These are phyloP conservation scores for Thuidium tamariscinum DNA, from an alignment of 225 moss, liverwort and hornwort species.

Conservation along the genomic window DNA sequence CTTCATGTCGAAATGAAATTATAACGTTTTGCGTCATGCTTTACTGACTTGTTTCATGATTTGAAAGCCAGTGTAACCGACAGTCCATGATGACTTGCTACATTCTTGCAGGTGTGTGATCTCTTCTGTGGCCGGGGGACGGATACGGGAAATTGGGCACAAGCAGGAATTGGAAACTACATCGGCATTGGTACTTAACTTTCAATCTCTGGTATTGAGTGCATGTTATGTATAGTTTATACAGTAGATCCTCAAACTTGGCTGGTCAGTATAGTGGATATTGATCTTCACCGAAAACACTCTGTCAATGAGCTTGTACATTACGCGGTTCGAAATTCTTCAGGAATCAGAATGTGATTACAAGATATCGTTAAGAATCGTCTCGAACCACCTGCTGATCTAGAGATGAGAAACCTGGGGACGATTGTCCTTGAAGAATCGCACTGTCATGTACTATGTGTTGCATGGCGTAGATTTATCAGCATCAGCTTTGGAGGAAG, in stretches of 20 bases:
- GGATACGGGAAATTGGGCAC: conserved; percentile 33
- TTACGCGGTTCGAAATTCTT: not conserved
- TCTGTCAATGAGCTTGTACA: not conserved
- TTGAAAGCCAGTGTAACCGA: not conserved
- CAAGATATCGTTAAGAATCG: not conserved
- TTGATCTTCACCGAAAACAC: not conserved
- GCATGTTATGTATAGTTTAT: not conserved
- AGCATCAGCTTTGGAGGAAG: conserved; percentile 84
- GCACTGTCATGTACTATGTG: not conserved
- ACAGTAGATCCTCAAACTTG: not conserved
- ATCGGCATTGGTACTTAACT: conserved; percentile 23
- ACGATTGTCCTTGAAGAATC: not conserved
- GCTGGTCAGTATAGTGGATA: not conserved
- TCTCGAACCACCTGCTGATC: not conserved
- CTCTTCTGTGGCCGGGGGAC: conserved; percentile 40
- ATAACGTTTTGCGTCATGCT: not conserved
- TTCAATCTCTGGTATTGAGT: not conserved
- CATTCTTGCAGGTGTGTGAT: conserved; percentile 21
- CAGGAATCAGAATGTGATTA: not conserved
- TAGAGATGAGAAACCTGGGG: not conserved
- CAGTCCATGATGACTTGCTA: not conserved
- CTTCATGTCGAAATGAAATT: not conserved
- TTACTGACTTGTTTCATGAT: not conserved
- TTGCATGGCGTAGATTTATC: conserved; percentile 55
- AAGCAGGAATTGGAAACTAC: conserved; percentile 28